Evolutionary conservation across 345 rosid genomes (phyloP).

Genomic region (Bruguiera parviflora): DNA sequence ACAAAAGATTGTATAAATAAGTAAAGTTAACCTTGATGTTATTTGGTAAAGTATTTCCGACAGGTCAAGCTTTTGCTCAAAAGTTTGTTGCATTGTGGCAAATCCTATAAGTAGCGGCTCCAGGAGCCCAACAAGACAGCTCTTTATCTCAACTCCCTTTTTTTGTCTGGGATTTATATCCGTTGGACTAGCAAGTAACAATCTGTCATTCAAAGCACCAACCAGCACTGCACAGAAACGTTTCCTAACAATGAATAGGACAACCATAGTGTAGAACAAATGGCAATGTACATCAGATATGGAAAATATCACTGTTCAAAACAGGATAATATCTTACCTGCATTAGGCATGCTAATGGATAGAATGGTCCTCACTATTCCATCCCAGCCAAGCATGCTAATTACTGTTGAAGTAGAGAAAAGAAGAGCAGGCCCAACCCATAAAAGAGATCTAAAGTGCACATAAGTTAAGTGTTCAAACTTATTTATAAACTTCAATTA

Average conservation of each 20-base stretch:
- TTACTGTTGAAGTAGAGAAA: slow-evolving; percentile 81
- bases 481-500: slow-evolving; percentile 13
- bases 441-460: slow-evolving; percentile 82
- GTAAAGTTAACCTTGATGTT: slow-evolving; percentile 65
- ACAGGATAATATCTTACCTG: slow-evolving; percentile 50
- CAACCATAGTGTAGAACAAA: slow-evolving; percentile 7
- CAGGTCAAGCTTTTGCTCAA: slow-evolving; percentile 90
- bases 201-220: slow-evolving; percentile 90
- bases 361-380: slow-evolving; percentile 84
- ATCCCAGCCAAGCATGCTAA: slow-evolving; percentile 95
- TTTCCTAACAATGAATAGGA: slow-evolving; percentile 18
- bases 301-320: not conserved
- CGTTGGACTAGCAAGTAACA: slow-evolving; percentile 77
- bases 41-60: slow-evolving; percentile 90
- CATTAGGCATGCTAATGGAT: slow-evolving; percentile 79
- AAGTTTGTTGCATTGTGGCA: slow-evolving; percentile 92
- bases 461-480: slow-evolving; percentile 51
- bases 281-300: slow-evolving; percentile 8
- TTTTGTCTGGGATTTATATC: slow-evolving; percentile 87
- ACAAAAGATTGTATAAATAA: slow-evolving; percentile 6
- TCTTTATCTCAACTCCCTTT: slow-evolving; percentile 77
- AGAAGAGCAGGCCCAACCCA: slow-evolving; percentile 99
- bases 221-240: slow-evolving; percentile 57
- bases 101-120: slow-evolving; percentile 99
- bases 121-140: slow-evolving; percentile 93